A percentile compares a stretch with the other conserved stretches of the same genome.
These are phyloP conservation scores for Hura crepitans DNA, from an alignment of 441 rosid species.

Conservation along the genomic window DNA sequence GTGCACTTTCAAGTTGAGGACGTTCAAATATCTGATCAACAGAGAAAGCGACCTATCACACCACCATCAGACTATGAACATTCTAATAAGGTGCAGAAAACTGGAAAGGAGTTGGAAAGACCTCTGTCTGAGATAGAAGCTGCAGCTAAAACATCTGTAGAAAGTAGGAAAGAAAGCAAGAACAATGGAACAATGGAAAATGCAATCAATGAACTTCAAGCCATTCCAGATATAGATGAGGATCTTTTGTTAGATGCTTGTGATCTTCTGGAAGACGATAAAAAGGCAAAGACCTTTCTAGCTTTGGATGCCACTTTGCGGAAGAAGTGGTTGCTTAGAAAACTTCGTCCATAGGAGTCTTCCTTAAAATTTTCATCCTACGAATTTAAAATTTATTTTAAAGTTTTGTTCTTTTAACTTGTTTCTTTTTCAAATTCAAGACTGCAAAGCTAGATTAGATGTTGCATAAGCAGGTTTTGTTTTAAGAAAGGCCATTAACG, in stretches of 20 bases:
- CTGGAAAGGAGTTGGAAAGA: too few species aligned
- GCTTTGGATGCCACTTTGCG: too few species aligned
- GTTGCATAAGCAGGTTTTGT: too few species aligned
- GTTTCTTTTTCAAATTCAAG: background rate
- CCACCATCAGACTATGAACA: constrained; percentile 19
- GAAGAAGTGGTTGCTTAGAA: too few species aligned
- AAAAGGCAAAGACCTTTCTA: constrained; percentile 76
- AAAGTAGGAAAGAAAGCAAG: constrained; percentile 29
- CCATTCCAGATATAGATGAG: constrained; percentile 61
- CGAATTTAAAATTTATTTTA: background rate
- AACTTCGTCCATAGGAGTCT: constrained; percentile 42
- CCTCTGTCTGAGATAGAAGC: constrained; percentile 27
- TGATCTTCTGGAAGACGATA: constrained; percentile 81
- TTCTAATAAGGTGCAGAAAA: constrained; percentile 45
- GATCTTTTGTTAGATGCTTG: constrained; percentile 78
- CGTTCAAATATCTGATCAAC: constrained; percentile 26
- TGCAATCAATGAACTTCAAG: constrained; percentile 63
- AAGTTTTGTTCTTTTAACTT: background rate
- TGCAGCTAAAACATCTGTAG: constrained; percentile 16
- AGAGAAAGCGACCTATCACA: constrained; percentile 40
- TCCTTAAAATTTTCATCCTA: too few species aligned
- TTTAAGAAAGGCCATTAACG: too few species aligned
- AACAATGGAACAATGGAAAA: constrained; percentile 34
- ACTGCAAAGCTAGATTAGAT: background rate
- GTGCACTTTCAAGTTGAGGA: constrained; percentile 24